Conservation (phyloP, 2,329 filamentous ascomycete genomes). For the Knoxdaviesia capensis region DNA sequence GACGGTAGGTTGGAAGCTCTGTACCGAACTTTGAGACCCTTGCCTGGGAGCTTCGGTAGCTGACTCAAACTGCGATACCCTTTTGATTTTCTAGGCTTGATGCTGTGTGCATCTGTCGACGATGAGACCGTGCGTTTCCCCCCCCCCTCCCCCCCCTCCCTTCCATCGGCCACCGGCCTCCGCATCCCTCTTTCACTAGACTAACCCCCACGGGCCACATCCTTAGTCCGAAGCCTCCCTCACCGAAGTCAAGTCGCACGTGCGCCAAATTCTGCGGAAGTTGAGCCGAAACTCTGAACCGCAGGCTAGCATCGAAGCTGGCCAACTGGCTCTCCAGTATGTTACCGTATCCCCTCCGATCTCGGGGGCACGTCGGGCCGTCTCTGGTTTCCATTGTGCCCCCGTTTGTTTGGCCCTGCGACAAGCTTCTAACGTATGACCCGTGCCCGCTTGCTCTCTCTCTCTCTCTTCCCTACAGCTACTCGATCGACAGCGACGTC, state of each 20-base stretch:
- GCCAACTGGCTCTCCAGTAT: constrained; percentile 69
- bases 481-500: constrained; percentile 64
- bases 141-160: background rate
- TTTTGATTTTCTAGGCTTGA: constrained; percentile 44
- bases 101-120: constrained; percentile 87
- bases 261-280: constrained; percentile 75
- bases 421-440: background rate
- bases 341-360: constrained; percentile 9
- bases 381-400: no score
- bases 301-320: constrained; percentile 81
- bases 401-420: no score
- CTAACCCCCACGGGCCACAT: no score
- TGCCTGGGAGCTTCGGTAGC: background rate
- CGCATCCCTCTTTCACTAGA: no score
- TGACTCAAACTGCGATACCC: background rate
- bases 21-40: no score
- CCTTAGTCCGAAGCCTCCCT: constrained; percentile 47
- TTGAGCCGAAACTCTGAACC: constrained; percentile 76
- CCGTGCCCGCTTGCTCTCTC: background rate
- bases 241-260: constrained; percentile 72
- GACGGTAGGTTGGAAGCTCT: constrained; percentile 40
- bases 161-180: no score
- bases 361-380: background rate
- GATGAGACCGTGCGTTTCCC: constrained; percentile 47
- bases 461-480: constrained; percentile 27